A percentile compares a stretch with the other conserved stretches of the same genome.
Conservation (phyloP, 208 protist genomes). For the Leptomonas pyrrhocoris region DNA sequence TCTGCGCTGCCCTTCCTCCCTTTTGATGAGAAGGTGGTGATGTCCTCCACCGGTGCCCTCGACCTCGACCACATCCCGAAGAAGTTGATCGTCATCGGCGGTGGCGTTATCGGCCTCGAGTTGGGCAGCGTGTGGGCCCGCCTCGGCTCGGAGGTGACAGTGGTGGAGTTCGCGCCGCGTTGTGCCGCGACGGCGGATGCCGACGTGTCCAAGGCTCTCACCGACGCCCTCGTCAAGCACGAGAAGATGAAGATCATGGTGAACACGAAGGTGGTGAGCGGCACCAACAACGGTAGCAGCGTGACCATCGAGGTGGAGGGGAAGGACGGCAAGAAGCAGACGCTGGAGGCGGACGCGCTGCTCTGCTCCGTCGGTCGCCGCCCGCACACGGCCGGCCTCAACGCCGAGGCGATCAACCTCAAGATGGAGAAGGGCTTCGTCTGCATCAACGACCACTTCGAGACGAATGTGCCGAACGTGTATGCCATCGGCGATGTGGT, state of each 20-base stretch:
- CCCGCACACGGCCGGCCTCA: conserved; percentile 95
- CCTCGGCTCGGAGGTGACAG: conserved; percentile 98
- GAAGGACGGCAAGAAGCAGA: conserved; percentile 88
- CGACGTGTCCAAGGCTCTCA: conserved; percentile 83
- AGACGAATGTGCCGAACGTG: conserved; percentile 95
- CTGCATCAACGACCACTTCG: conserved; percentile 94
- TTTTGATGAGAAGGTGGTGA: conserved; percentile 98
- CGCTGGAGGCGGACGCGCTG: conserved; percentile 92
- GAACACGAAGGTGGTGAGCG: conserved; percentile 89
- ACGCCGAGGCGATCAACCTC: conserved; percentile 94
- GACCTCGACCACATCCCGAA: conserved; percentile 95
- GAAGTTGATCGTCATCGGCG: conserved; percentile 98
- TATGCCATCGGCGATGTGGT: conserved; percentile 99
- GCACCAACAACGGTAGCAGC: conserved; percentile 73
- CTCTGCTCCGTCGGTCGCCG: conserved; percentile 97
- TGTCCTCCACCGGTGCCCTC: conserved; percentile 98
- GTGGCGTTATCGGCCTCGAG: conserved; percentile 99
- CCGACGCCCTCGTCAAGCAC: conserved; percentile 82
- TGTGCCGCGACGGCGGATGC: conserved; percentile 91
- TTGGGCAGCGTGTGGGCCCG: conserved; percentile 98
- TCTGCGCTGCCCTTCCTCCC: conserved; percentile 92
- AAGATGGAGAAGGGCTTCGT: conserved; percentile 92
- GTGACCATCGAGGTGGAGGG: conserved; percentile 91
- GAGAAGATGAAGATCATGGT: conserved; percentile 93
- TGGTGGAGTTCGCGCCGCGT: conserved; percentile 96